Evolutionary conservation across 2,329 filamentous ascomycete genomes (phyloP), one percentile per base, ranked within the genome.

Genomic region (Claviceps citrina): DNA sequence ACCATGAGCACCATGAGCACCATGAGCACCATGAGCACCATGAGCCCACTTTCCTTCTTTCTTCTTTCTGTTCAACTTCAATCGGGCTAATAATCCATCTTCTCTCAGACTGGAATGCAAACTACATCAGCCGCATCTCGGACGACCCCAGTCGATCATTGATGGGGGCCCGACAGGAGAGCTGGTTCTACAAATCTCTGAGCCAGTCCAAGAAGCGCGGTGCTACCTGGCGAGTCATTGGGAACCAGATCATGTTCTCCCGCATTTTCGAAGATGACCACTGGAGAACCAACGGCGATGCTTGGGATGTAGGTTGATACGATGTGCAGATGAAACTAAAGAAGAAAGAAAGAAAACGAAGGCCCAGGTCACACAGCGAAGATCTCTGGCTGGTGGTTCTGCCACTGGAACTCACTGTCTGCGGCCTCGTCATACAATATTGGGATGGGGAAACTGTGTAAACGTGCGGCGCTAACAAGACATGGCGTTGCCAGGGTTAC

Each of bases 121-220:
- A 73, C 32, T 81, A 81, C 51, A 62, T 80, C 32, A 64, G 73
- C 43, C 49, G 62, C 2, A 78, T 84, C 43, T 51, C 73, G 15
- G 71, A 84, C 47, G 78, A 85, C 41, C 73, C 77, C 2, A 70
- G 74, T 5, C 71, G 81, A 4, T 72, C 70, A 0, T 60, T 86
- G 47, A 84, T 86, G 79, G 81, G 81, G 3, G 64, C 68, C 1
- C 70, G 71, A 9, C 81, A 86, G 53, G 82, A 86, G 56, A 71
- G 73, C 48, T 86, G 82, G 82, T 78, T 84, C 58, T 81, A 81
- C 54, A 65, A 67, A 34, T 60, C 66, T 31, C 61, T 83, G 7
- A 66, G 65, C 5, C 55, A 68, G 36, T 79, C 76, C 1, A 64
- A 70, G n/a, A 50, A 71, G 13, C 70, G 80, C n/a, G 76, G 75